These are phyloP conservation scores for Russula lepida DNA, from an alignment of 768 basidiomycete species.

Conservation along the genomic window DNA sequence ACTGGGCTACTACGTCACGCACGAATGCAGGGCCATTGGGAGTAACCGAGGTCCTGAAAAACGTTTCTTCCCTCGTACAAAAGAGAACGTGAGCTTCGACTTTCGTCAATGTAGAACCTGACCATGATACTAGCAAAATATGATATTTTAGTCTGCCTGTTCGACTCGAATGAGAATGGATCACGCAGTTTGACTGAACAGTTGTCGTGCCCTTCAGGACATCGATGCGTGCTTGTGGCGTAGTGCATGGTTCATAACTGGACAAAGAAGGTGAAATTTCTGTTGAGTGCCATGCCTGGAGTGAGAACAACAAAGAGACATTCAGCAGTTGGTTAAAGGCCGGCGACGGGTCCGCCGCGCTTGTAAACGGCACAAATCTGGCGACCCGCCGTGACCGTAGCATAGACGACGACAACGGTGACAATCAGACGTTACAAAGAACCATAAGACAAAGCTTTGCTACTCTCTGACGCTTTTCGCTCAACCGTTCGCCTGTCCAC, in stretches of 20 bases:
- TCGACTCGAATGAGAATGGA: conserved; percentile 53
- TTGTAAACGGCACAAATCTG: neutral
- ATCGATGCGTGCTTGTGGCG: conserved; percentile 41
- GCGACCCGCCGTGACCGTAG: neutral
- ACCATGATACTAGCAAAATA: no score
- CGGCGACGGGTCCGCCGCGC: conserved; percentile 5
- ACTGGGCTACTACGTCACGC: conserved; percentile 49
- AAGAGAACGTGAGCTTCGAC: conserved; percentile 62
- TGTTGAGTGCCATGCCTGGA: conserved; percentile 45
- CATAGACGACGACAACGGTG: neutral
- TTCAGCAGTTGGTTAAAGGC: no score
- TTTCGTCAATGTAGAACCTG: conserved; percentile 79
- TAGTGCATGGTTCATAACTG: conserved; percentile 50
- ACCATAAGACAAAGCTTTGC: neutral
- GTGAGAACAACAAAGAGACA: neutral
- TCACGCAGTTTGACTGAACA: conserved; percentile 61
- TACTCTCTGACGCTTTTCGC: neutral
- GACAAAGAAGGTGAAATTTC: conserved; percentile 53
- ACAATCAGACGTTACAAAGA: neutral
- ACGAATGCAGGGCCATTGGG: conserved; percentile 58
- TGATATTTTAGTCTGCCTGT: conserved; percentile 55
- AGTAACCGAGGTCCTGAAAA: conserved; percentile 28
- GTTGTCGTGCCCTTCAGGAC: conserved; percentile 54
- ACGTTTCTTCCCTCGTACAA: conserved; percentile 58
- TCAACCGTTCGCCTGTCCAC: neutral